phyloP scores from a whole-genome alignment of 352 stramenopile species.

The Pythium grandisporangium region DNA sequence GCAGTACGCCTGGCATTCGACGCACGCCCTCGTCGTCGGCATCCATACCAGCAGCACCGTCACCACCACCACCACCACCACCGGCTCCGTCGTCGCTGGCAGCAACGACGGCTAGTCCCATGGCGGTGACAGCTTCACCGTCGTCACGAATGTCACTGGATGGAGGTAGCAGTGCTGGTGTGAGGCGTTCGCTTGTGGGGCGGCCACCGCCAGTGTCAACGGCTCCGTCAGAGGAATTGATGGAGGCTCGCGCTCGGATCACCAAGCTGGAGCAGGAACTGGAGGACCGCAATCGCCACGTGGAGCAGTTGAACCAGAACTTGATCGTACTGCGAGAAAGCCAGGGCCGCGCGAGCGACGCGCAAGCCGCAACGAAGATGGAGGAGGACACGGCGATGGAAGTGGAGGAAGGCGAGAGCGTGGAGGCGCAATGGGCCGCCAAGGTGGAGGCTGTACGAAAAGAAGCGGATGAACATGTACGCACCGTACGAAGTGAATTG shows the following conservation, averaged over 20 bases:
- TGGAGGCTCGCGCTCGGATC: conserved; percentile 36
- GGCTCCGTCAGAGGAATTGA: conserved; percentile 31
- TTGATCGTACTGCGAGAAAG: conserved; percentile 37
- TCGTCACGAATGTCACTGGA: conserved; percentile 8
- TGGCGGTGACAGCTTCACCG: no score
- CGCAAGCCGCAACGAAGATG: not conserved
- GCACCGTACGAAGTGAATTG: conserved; percentile 39
- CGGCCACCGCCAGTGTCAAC: not conserved
- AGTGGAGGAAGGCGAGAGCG: conserved; percentile 12
- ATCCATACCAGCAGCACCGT: no score
- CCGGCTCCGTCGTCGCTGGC: conserved; percentile 1
- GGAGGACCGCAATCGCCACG: conserved; percentile 55
- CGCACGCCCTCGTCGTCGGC: conserved; percentile 2
- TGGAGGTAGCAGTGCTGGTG: no score
- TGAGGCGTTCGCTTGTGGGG: conserved; percentile 7
- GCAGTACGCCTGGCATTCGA: conserved; percentile 3
- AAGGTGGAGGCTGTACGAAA: conserved; percentile 41
- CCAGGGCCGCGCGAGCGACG: conserved; percentile 2
- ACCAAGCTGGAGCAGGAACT: conserved; percentile 56
- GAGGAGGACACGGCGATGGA: conserved; percentile 19
- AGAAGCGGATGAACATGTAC: conserved; percentile 56
- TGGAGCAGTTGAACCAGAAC: conserved; percentile 63
- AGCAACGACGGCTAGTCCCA: conserved; percentile 4
- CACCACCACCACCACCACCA: conserved; percentile 2
- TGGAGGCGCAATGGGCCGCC: conserved; percentile 28